Conservation (phyloP, 192 early-diverging fungal species). For the Coemansia sp. region DNA sequence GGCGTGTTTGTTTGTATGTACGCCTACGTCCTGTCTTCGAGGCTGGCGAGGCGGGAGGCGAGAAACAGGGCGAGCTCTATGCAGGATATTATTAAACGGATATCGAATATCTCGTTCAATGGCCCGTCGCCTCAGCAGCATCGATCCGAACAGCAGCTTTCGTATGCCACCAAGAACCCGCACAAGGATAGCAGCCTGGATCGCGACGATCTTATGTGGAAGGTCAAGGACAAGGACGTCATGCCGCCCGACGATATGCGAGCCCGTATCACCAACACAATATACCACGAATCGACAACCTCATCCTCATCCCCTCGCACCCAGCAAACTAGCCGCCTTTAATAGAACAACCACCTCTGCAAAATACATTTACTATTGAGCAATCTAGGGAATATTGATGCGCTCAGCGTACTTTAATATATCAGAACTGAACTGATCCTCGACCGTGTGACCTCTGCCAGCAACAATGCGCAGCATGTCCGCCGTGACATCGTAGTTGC, state of each 20-base stretch:
- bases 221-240: slow-evolving; percentile 51
- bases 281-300: slow-evolving; percentile 22
- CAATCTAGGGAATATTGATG: slow-evolving; percentile 24
- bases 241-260: slow-evolving; percentile 41
- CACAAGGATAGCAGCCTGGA: slow-evolving; percentile 8
- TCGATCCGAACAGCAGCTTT: neutral
- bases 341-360: neutral
- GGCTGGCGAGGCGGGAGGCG: slow-evolving; percentile 22
- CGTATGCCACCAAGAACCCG: slow-evolving; percentile 19
- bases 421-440: slow-evolving; percentile 50
- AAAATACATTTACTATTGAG: neutral
- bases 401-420: slow-evolving; percentile 49
- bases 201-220: slow-evolving; percentile 33
- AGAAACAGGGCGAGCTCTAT: slow-evolving; percentile 9
- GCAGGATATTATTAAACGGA: slow-evolving; percentile 19
- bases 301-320: slow-evolving; percentile 4
- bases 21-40: slow-evolving; percentile 38
- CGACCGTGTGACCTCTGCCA: slow-evolving; percentile 40
- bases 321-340: neutral
- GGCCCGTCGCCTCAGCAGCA: neutral
- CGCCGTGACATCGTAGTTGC: slow-evolving; percentile 71
- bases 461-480: slow-evolving; percentile 63
- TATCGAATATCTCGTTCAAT: slow-evolving; percentile 21
- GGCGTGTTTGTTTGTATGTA: slow-evolving; percentile 52
- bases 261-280: slow-evolving; percentile 32